Evolutionary conservation across 2,329 filamentous ascomycete species (phyloP).

Genomic region (Ilyonectria sp.): DNA sequence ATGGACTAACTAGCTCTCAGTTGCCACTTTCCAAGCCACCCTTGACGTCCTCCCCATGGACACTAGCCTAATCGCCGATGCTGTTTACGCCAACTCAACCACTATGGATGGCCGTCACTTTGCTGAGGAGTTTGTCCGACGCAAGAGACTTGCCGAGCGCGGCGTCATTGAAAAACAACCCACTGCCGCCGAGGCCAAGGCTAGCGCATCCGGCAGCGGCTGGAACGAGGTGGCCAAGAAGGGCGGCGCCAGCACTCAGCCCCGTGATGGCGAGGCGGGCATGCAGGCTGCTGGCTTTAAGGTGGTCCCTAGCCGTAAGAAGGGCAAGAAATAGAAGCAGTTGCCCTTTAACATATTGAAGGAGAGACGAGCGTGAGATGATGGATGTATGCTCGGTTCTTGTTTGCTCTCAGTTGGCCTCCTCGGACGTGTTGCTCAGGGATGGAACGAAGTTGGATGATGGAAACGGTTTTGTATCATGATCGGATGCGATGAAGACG

Average conservation of each 20-base stretch:
- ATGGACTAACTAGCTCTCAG: slow-evolving; percentile 63
- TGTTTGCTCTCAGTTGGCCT: too few species aligned
- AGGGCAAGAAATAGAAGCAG: slow-evolving; percentile 78
- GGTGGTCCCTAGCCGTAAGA: slow-evolving; percentile 93
- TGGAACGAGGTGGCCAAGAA: slow-evolving; percentile 99
- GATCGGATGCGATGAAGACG: slow-evolving; percentile 13
- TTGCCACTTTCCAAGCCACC: slow-evolving; percentile 84
- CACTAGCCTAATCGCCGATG: slow-evolving; percentile 87
- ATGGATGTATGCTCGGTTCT: background rate
- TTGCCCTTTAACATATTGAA: slow-evolving; percentile 32
- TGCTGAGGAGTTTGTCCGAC: slow-evolving; percentile 92
- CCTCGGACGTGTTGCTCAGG: background rate
- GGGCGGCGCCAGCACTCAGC: slow-evolving; percentile 63
- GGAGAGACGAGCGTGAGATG: slow-evolving; percentile 28
- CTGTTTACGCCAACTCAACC: slow-evolving; percentile 87
- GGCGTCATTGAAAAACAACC: slow-evolving; percentile 84
- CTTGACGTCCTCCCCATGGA: slow-evolving; percentile 85
- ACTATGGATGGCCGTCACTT: slow-evolving; percentile 96
- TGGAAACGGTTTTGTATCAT: slow-evolving; percentile 19
- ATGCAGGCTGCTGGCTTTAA: slow-evolving; percentile 79
- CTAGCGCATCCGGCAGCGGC: slow-evolving; percentile 71
- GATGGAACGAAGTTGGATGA: background rate
- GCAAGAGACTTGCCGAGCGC: slow-evolving; percentile 93
- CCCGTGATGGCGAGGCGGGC: slow-evolving; percentile 61
- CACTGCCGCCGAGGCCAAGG: slow-evolving; percentile 66